These are phyloP conservation scores for Zoysia japonica DNA, from an alignment of 176 grass and related monocot species.

Conservation along the genomic window DNA sequence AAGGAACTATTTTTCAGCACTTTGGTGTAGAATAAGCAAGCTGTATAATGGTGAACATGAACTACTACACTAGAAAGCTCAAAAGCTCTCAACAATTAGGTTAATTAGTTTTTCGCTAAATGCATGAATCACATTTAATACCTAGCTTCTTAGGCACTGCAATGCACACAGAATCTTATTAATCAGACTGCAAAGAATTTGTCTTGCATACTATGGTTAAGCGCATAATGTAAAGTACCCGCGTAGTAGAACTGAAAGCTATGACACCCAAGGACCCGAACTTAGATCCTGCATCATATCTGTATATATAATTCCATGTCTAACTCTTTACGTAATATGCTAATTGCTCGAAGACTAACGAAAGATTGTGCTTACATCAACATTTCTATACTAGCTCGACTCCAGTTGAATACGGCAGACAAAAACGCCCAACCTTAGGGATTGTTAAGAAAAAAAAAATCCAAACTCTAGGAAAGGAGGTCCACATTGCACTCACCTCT, in stretches of 20 bases:
- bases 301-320: too few relatives aligned
- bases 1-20: too few relatives aligned
- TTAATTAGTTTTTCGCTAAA: not conserved
- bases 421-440: not conserved
- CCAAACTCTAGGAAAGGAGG: slow-evolving; percentile 39
- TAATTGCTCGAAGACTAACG: not conserved
- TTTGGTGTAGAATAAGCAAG: too few relatives aligned
- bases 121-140: not conserved
- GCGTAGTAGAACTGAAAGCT: not conserved
- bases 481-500: slow-evolving; percentile 52
- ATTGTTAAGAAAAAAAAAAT: not conserved
- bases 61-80: not conserved
- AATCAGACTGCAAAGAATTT: not conserved
- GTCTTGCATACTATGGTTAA: not conserved
- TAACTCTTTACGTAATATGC: too few relatives aligned
- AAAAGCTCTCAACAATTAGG: slow-evolving; percentile 4
- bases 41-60: not conserved
- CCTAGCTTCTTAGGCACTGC: not conserved
- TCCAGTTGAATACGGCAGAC: not conserved
- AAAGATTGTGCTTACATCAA: not conserved
- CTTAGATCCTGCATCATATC: not conserved
- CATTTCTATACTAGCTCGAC: not conserved
- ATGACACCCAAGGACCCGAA: not conserved
- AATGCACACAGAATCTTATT: too few relatives aligned
- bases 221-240: not conserved